Conservation (phyloP, 2,329 filamentous ascomycete species). For the Colletotrichum spaethianum region DNA sequence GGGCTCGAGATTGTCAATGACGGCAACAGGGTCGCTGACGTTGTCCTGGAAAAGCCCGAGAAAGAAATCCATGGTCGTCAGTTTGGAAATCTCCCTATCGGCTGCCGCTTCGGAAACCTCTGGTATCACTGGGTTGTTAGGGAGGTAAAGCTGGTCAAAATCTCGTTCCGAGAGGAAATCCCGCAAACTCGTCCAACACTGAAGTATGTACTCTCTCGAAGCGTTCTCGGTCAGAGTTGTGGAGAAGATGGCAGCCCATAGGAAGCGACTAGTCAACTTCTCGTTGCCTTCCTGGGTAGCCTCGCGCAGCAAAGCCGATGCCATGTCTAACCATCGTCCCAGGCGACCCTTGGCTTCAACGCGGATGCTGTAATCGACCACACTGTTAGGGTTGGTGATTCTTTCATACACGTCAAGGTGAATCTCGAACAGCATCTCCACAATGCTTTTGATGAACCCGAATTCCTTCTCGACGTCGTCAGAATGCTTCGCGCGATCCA, state of each 20-base stretch:
- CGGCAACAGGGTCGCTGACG: slow-evolving; percentile 81
- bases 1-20: slow-evolving; percentile 94
- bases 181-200: slow-evolving; percentile 71
- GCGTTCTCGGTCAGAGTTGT: slow-evolving; percentile 68
- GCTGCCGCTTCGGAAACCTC: slow-evolving; percentile 87
- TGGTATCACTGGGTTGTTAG: slow-evolving; percentile 91
- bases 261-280: slow-evolving; percentile 64
- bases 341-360: slow-evolving; percentile 65
- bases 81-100: slow-evolving; percentile 90
- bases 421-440: slow-evolving; percentile 74
- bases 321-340: slow-evolving; percentile 66
- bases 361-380: slow-evolving; percentile 64
- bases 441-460: slow-evolving; percentile 49
- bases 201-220: slow-evolving; percentile 69
- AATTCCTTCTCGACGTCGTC: slow-evolving; percentile 7
- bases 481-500: slow-evolving; percentile 45
- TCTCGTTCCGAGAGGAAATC: slow-evolving; percentile 62
- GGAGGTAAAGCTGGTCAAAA: slow-evolving; percentile 69
- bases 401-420: slow-evolving; percentile 73
- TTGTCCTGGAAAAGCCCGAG: slow-evolving; percentile 89
- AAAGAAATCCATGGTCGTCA: slow-evolving; percentile 98
- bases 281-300: slow-evolving; percentile 53
- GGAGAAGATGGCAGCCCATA: slow-evolving; percentile 70
- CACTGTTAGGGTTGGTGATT: slow-evolving; percentile 70
- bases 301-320: slow-evolving; percentile 60